Conservation (phyloP, 2,329 filamentous ascomycete species). For the Alternaria panax region DNA sequence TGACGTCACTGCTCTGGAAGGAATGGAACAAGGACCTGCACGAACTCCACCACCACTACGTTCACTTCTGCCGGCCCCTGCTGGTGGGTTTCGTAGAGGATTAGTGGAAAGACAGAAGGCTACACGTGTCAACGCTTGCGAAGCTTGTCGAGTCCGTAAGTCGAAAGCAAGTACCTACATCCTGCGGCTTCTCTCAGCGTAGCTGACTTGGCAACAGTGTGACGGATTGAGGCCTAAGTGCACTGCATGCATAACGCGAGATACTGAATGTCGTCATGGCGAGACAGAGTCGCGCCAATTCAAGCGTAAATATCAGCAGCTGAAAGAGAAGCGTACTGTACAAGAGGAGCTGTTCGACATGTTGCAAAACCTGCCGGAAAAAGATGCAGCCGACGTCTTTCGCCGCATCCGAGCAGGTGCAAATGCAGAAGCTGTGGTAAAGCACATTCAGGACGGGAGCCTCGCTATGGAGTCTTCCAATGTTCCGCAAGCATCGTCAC, state of each 20-base stretch:
- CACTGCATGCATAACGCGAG: slow-evolving; percentile 8
- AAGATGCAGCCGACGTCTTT: slow-evolving; percentile 21
- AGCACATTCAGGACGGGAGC: slow-evolving; percentile 18
- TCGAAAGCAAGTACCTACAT: slow-evolving; percentile 13
- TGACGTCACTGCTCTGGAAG: slow-evolving; percentile 1
- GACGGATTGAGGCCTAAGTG: slow-evolving; percentile 15
- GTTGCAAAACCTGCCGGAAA: slow-evolving; percentile 17
- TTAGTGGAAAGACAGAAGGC: background rate
- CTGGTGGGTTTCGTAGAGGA: slow-evolving; percentile 4
- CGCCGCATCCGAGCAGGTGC: slow-evolving; percentile 22
- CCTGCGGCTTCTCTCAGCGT: background rate
- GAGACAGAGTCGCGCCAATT: slow-evolving; percentile 11
- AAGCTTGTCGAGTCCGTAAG: slow-evolving; percentile 19
- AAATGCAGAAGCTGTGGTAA: slow-evolving; percentile 17
- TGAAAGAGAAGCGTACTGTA: slow-evolving; percentile 10
- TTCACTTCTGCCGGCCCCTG: slow-evolving; percentile 11
- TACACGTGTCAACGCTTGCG: slow-evolving; percentile 11
- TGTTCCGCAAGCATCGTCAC: slow-evolving; percentile 18
- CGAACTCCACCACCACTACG: slow-evolving; percentile 7
- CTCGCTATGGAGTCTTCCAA: slow-evolving; percentile 22
- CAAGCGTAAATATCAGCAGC: slow-evolving; percentile 14
- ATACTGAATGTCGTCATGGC: slow-evolving; percentile 16
- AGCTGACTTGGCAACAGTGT: slow-evolving; percentile 14
- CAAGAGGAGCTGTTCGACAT: slow-evolving; percentile 23
- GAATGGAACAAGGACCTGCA: slow-evolving; percentile 3